Percentiles rank a stretch among this genome's conserved stretches.
phyloP scores from a whole-genome alignment of 495 filamentous ascomycete genomes.

The Lindgomyces ingoldianus region DNA sequence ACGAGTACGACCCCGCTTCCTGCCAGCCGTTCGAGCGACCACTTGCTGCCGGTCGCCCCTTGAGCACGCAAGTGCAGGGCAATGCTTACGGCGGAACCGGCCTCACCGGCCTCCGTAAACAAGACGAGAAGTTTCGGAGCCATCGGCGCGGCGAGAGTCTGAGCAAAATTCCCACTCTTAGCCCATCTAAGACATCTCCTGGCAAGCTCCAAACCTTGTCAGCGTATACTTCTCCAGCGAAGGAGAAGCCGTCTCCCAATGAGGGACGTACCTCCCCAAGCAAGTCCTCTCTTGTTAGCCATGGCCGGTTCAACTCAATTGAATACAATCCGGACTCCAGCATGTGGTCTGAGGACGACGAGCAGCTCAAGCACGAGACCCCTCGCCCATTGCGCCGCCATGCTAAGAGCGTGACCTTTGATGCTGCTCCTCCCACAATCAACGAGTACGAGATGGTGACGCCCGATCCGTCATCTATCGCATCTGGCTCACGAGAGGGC shows the following conservation, averaged over 20 bases:
- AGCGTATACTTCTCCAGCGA: slow-evolving; percentile 38
- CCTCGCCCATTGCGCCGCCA: slow-evolving; percentile 68
- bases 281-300: slow-evolving; percentile 74
- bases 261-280: slow-evolving; percentile 75
- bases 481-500: slow-evolving; percentile 82
- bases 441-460: slow-evolving; percentile 98
- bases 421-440: slow-evolving; percentile 86
- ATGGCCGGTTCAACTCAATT: slow-evolving; percentile 64
- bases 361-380: slow-evolving; percentile 54
- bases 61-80: slow-evolving; percentile 62
- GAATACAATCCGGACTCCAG: slow-evolving; percentile 66
- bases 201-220: slow-evolving; percentile 8
- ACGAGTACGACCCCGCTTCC: slow-evolving; percentile 86
- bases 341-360: slow-evolving; percentile 48
- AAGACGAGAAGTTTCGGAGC: slow-evolving; percentile 39
- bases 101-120: slow-evolving; percentile 50
- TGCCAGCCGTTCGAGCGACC: slow-evolving; percentile 75
- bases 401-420: slow-evolving; percentile 94
- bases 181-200: slow-evolving; percentile 38
- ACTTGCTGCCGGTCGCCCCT: slow-evolving; percentile 61
- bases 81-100: slow-evolving; percentile 57
- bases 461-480: slow-evolving; percentile 85
- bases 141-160: slow-evolving; percentile 45
- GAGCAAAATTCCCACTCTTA: slow-evolving; percentile 42
- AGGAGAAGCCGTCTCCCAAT: slow-evolving; percentile 61